Evolutionary conservation across 257 asterid genomes (phyloP).

Genomic region (Henckelia pumila): DNA sequence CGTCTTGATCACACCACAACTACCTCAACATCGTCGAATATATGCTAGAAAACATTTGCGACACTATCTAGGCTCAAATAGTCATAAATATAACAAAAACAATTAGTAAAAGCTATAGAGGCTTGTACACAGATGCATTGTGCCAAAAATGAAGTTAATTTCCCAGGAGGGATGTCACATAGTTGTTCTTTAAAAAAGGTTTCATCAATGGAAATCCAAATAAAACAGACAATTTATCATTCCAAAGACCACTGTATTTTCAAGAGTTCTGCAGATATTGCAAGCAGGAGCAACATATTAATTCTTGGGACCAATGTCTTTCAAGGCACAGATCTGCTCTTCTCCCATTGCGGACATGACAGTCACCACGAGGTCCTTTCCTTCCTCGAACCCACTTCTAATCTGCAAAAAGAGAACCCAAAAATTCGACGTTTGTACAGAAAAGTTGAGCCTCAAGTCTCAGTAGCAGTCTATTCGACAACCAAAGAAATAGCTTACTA

Average conservation of each 20-base stretch:
- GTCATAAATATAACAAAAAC: not conserved
- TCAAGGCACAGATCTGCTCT: constrained; percentile 67
- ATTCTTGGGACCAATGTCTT: constrained; percentile 61
- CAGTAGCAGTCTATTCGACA: not conserved
- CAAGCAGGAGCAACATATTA: constrained; percentile 17
- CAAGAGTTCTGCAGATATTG: constrained; percentile 16
- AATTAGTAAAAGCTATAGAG: not conserved
- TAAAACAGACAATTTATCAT: not conserved
- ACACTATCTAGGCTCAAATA: too few species aligned
- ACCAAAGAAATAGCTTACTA: not conserved
- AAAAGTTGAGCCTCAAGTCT: not conserved
- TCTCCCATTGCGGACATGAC: constrained; percentile 81
- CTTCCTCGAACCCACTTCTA: constrained; percentile 60
- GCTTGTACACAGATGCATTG: not conserved
- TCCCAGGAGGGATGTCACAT: too few species aligned
- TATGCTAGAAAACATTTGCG: too few species aligned
- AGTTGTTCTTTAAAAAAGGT: not conserved
- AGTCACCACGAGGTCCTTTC: constrained; percentile 67
- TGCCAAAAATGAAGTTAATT: not conserved
- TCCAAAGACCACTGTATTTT: not conserved
- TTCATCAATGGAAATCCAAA: not conserved
- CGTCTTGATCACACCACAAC: too few species aligned
- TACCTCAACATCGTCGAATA: too few species aligned
- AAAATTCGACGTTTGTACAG: not conserved
- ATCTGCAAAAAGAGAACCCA: constrained; percentile 31